Base-by-base conservation (phyloP, 768 basidiomycete species). In the Holtermanniella nyarrowii region DNA sequence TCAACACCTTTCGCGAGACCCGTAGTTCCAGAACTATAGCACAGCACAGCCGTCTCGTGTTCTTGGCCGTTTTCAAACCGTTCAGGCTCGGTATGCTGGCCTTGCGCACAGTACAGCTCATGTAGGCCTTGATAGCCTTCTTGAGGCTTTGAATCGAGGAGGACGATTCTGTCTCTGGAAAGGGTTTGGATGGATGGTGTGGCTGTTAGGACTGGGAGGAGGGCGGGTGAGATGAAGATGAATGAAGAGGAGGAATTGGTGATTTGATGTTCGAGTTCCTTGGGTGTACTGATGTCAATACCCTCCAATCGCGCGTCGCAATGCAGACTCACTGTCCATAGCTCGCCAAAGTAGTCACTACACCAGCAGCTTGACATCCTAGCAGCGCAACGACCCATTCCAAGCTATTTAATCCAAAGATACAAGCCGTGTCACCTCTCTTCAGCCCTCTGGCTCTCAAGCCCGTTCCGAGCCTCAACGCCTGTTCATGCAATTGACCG, bases 201-300 rank as follows among this genome's bases (percentile, higher is more conserved):
- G 41, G 16, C 49, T 45, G 5, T 53, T 12, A 80, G 79, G n/a
- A 77, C 73, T 0, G 74, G 63, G 1, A 86, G 55, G 3, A 84
- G 74, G 0, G 78, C 74, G n/a, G 85, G 84, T 52, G 79, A 79
- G 11, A 78, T 76, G 50, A 88, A 79, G 22, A 88, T 66, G 18
- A 83, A 56, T 45, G 76, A 75, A 0, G 88, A 83, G 2, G 77
- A 71, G 48, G 82, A 82, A 62, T 90, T 81, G 12, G 56, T 71
- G 53, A 84, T 82, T 65, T 91, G 88, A 68, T 80, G 80, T 0
- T 74, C 76, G 0, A 90, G 77, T 63, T 91, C 88, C 5, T 72
- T 63, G 2, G 80, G 66, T 3, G 80, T 83, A 61, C 86, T 89
- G 0, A 76, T 43, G 21, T 52, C 55, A 25, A 24, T 7, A n/a